Evolutionary conservation across 2,329 filamentous ascomycete species (phyloP), one percentile per base, ranked within the genome.

Genomic region (Amesomyces nigricolor): DNA sequence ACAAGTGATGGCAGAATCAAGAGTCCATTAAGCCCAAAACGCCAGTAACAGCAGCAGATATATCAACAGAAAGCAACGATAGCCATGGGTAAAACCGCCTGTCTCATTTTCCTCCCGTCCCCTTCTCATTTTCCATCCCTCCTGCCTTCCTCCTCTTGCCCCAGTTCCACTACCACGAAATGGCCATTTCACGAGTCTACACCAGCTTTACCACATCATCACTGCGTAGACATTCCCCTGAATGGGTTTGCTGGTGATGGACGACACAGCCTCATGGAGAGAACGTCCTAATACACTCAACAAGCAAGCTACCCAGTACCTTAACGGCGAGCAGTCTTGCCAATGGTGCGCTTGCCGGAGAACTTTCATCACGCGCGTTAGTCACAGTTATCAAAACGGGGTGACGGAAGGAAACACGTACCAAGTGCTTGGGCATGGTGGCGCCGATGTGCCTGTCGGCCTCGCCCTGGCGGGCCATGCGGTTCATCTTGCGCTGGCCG

Each of bases 401-500:
- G 29, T 44, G 26, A 56, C 8, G 30, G 30, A 32, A 38, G 13
- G 43, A 61, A 64, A 81, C 86, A 72, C 22, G 22, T 80, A 95
- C 87, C 82, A 99, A 79, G 76, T 97, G 94, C 77, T 95, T 99
- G 60, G 86, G 83, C 73, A 95, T 75, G 51, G 88, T 81, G 38
- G 88, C 88, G 54, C 86, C 86, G 59, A 85, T 84, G 75, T 97
- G 92, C 70, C 95, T 85, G 79, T 99, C 94, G 59, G 87, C 91
- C 78, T 99, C 94, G 79, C 94, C 94, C 79, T 95, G 89, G 72
- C 91, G 86, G 44, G 94, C 94, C 87, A 95, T 94, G 62, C 92
- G 84, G 78, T 99, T 99, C 91, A 95, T 96, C 83, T 91, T 92
- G 81, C 92, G 91, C 85, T 99, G 95, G 66, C 86, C 81, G 70